Evolutionary conservation across 495 filamentous ascomycete genomes (phyloP).

Genomic region (Apiosordaria backusii): DNA sequence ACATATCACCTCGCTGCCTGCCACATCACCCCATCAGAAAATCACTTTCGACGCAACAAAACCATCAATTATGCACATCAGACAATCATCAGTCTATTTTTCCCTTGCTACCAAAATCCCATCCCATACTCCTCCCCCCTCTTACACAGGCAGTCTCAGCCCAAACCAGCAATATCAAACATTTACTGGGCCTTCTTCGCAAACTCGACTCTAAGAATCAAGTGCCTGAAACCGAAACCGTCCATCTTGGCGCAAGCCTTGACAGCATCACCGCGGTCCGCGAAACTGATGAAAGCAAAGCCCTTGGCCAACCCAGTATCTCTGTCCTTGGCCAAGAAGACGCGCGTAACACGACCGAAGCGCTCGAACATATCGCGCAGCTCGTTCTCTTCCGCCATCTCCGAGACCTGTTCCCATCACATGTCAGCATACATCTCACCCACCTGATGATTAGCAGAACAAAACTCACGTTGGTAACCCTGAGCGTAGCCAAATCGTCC

Average conservation of each 20-base stretch:
- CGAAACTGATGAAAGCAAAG: conserved; percentile 96
- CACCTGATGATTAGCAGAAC: no score
- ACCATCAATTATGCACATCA: background rate
- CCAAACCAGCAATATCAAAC: conserved; percentile 1
- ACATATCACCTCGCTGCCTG: no score
- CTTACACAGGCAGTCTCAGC: background rate
- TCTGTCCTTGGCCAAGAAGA: conserved; percentile 95
- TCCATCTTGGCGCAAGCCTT: conserved; percentile 97
- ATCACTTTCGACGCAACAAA: background rate
- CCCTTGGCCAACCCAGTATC: conserved; percentile 94
- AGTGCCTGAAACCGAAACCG: conserved; percentile 88
- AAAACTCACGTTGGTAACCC: conserved; percentile 92
- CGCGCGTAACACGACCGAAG: conserved; percentile 91
- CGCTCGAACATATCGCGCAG: conserved; percentile 96
- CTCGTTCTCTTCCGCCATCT: conserved; percentile 93
- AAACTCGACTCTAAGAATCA: conserved; percentile 89
- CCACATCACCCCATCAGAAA: no score
- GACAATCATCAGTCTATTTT: background rate
- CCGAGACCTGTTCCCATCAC: conserved; percentile 69
- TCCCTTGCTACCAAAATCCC: conserved; percentile 9
- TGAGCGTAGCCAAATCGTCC: conserved; percentile 91
- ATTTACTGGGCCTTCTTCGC: conserved; percentile 66
- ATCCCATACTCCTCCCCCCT: background rate
- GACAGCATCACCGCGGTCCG: conserved; percentile 80
- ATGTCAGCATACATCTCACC: background rate